Base-by-base conservation (phyloP, 1,284 basidiomycete species). In the Fomitopsis pinicola region DNA sequence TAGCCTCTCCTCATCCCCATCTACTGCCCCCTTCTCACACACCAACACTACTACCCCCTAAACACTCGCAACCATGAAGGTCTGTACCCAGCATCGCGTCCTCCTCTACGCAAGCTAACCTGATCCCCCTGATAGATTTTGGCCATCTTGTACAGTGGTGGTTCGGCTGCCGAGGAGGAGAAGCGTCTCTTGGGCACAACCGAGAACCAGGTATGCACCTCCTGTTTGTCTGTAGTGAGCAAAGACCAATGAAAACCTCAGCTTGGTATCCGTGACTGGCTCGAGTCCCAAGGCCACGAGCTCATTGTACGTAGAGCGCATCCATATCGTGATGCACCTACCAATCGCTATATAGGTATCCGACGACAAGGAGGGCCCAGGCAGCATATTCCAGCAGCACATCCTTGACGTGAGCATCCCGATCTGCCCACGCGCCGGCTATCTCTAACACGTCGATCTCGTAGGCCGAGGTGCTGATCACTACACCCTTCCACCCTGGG, bases 401-500 rank as follows among this genome's bases (percentile, higher is more conserved):
- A 83, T 97, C 64, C 83, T 84, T 62, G 94, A 96, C 73, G 91
- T 92, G 69, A 63, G 86, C 76, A 12, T 59, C 7, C 30, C 55
- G 17, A 40, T 10, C 15, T 48, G 35, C 19, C 35, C 28, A 53
- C n/a, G 28, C 38, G 12, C 22, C 48, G 35, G 19, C 48, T 17
- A 19, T n/a, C 44, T 33, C 1, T 45, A 35, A 26, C 17, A 40
- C 46, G 28, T 26, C 58, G 22, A 48, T 59, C 14, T 22, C 56
- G 17, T 59, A 76, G 85, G 85, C 87, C 45, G 89, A 91, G 73
- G 82, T 92, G 61, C 74, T 91, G 69, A 93, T 96, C 76, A 96
- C 94, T 17, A 97, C 95, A 0, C 95, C 95, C 10, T 98, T 95
- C 87, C 91, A 94, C 74, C 92, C 92, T 54, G 94, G 88, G 66